Evolutionary conservation across 2,329 filamentous ascomycete species (phyloP), one percentile per base, ranked within the genome.

Genomic region (Emergomyces africanus): DNA sequence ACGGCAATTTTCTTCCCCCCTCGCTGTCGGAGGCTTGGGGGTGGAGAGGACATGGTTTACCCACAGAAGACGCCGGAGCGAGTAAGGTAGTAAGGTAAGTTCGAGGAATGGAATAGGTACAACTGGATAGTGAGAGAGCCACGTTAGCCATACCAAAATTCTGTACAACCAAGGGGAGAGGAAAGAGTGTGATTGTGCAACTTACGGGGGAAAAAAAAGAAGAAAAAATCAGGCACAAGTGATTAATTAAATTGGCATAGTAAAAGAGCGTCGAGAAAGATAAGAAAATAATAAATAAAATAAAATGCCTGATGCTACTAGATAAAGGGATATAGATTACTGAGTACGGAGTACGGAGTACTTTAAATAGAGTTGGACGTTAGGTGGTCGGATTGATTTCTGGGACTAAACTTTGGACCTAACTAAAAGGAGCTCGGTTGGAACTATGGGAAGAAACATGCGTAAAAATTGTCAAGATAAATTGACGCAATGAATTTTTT

Each of bases 11-110:
- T 74, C 65, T 74, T 74, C 57, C 70, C 70, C 60, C 66, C 72
- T 67, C 73, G 75, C 69, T 74, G 74, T 56, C 72, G 72, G 62
- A 75, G 69, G 70, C 70, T 69, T 59, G 73, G 64, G 53, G 72
- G 66, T 64, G 70, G 64, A 42, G 67, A 69, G 62, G 70, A 69
- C 71, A 73, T 73, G 59, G 59, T 20, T 57, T 33, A 50, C 9
- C 50, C 18, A n/a, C 33, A 37, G n/a, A 39, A 23, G 9, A 37
- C 8, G 6, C 23, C 23, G 33, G 15, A 10, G 28, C n/a, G 3
- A 12, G 30, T 15, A n/a, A 33, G 6, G 30, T n/a, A n/a, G n/a
- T n/a, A 30, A 30, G 30, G 30, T 3, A 30, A 30, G 30, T 30
- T 6, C 6, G 3, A 49, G 37, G 12, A 23, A 12, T 15, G 37